Conservation (phyloP, 148 eudicot genomes). For the Rheum nobile region DNA sequence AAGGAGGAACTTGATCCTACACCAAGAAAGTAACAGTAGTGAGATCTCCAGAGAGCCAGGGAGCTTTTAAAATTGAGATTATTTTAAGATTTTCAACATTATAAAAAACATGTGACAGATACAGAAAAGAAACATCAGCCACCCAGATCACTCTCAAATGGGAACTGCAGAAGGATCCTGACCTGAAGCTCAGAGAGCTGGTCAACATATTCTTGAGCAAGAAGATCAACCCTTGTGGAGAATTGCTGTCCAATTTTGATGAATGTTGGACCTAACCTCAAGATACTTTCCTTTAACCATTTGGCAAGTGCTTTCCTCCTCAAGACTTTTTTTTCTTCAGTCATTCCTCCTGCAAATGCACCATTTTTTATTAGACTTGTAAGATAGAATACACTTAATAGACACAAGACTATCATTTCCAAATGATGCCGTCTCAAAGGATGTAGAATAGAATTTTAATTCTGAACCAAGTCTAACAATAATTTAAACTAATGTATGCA, state of each 20-base stretch:
- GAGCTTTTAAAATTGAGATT: not conserved
- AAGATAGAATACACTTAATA: not conserved
- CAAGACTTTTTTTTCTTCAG: conserved; percentile 54
- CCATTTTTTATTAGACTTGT: conserved; percentile 8
- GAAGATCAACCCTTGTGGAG: conserved; percentile 97
- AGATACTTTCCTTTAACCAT: conserved; percentile 89
- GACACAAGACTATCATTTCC: not conserved
- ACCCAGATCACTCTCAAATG: not conserved
- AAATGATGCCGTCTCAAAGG: not conserved
- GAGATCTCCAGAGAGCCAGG: not conserved
- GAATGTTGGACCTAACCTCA: conserved; percentile 95
- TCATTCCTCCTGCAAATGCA: conserved; percentile 75
- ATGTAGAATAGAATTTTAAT: not conserved
- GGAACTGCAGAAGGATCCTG: conserved; percentile 5
- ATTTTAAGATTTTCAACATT: not conserved
- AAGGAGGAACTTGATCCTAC: conserved; percentile 99
- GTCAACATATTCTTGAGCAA: conserved; percentile 94
- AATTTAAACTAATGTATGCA: not conserved
- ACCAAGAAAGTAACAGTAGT: not conserved
- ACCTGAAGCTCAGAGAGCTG: conserved; percentile 99
- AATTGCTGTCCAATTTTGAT: conserved; percentile 97
- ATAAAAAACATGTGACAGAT: not conserved
- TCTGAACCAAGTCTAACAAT: not conserved
- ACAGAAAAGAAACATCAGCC: not conserved
- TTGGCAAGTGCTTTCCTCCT: conserved; percentile 81